Evolutionary conservation across 352 stramenopile genomes (phyloP).

Genomic region (Globisporangium middletonii): DNA sequence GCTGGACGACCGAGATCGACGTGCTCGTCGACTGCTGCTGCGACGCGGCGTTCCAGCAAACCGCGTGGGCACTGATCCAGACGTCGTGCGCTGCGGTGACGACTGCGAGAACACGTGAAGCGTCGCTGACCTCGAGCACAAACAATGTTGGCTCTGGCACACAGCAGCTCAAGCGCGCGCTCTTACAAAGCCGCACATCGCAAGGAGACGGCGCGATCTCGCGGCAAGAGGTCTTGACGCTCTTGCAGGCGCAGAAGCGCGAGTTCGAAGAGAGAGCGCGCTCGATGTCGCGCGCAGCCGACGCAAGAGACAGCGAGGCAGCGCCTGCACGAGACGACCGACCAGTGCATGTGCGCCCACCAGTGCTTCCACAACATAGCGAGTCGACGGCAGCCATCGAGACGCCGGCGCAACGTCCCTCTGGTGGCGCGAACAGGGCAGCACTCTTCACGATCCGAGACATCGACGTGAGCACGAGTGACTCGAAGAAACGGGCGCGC

Average conservation of each 20-base stretch:
- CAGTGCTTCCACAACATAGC: background rate
- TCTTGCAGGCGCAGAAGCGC: slow-evolving; percentile 10
- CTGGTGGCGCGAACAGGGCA: background rate
- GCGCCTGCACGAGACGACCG: background rate
- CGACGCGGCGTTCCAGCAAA: slow-evolving; percentile 20
- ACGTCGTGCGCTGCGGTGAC: slow-evolving; percentile 10
- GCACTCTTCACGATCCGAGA: slow-evolving; percentile 1
- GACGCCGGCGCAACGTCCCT: too few species aligned
- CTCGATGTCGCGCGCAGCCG: background rate
- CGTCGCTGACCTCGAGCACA: background rate
- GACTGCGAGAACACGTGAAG: background rate
- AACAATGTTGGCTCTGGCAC: background rate
- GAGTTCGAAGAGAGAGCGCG: slow-evolving; percentile 8
- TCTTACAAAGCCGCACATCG: slow-evolving; percentile 3
- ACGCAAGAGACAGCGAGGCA: background rate
- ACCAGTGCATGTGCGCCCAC: too few species aligned
- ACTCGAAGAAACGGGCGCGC: background rate
- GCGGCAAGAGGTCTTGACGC: slow-evolving; percentile 5
- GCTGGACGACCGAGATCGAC: slow-evolving; percentile 10
- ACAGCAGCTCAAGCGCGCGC: slow-evolving; percentile 2
- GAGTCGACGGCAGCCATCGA: too few species aligned
- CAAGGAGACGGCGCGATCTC: background rate
- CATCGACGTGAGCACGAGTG: background rate
- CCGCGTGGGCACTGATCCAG: slow-evolving; percentile 20
- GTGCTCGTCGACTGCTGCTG: slow-evolving; percentile 22